These are phyloP conservation scores for Salix arbutifolia DNA, from an alignment of 345 rosid species.

Conservation along the genomic window DNA sequence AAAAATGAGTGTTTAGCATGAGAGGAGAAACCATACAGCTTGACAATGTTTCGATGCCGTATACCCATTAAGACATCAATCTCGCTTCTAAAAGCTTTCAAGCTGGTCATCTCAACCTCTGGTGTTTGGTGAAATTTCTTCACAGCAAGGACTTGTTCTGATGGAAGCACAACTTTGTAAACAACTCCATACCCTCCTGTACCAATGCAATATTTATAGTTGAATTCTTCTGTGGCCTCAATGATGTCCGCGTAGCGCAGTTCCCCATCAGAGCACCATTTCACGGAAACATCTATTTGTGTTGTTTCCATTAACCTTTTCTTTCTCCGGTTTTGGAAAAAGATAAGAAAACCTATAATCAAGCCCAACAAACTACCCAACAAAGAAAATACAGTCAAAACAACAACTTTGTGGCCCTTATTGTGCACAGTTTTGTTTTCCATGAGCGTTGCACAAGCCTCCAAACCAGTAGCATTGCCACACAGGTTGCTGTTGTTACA, in stretches of 20 bases:
- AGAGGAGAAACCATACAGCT: neutral
- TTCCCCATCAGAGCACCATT: neutral
- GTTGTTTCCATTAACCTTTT: no score
- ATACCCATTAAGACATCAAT: neutral
- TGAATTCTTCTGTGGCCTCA: conserved; percentile 8
- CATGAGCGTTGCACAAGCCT: neutral
- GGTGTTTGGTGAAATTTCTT: conserved; percentile 6
- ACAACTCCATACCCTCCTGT: neutral
- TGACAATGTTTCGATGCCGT: conserved; percentile 8
- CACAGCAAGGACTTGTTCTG: conserved; percentile 1
- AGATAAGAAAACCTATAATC: no score
- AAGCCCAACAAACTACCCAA: neutral
- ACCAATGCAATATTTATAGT: conserved; percentile 3
- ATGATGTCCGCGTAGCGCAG: neutral
- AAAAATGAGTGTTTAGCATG: conserved; percentile 1
- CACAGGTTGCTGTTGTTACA: conserved; percentile 9
- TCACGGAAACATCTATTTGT: neutral
- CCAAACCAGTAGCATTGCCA: conserved; percentile 13
- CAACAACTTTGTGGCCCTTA: neutral
- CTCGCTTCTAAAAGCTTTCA: conserved; percentile 12
- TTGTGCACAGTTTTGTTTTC: neutral
- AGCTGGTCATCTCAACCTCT: neutral
- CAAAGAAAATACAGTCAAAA: neutral
- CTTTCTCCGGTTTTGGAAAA: no score
- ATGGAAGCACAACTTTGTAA: conserved; percentile 7